These are phyloP conservation scores for Peribolospora baueri DNA, from an alignment of 768 basidiomycete species.

Conservation along the genomic window DNA sequence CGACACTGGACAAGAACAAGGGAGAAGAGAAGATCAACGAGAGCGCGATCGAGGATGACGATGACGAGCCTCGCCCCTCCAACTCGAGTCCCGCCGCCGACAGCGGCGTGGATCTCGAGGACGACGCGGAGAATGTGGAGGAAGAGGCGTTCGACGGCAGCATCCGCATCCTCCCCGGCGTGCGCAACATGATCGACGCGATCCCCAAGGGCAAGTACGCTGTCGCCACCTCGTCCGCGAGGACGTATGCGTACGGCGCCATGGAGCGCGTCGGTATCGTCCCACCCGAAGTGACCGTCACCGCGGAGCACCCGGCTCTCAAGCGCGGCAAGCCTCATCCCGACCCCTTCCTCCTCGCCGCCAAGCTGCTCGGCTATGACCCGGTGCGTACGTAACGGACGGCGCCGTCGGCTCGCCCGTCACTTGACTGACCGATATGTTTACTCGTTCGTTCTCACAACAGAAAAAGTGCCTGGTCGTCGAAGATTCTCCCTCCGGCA, in stretches of 20 bases:
- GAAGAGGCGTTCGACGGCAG: slow-evolving; percentile 33
- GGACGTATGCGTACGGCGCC: slow-evolving; percentile 37
- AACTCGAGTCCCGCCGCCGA: no score
- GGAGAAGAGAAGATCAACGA: slow-evolving; percentile 13
- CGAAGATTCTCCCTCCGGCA: slow-evolving; percentile 21
- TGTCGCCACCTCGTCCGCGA: slow-evolving; percentile 49
- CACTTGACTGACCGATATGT: neutral
- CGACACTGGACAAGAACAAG: slow-evolving; percentile 8
- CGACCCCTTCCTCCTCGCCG: slow-evolving; percentile 21
- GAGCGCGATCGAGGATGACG: slow-evolving; percentile 11
- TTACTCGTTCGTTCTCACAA: neutral
- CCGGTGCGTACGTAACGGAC: neutral
- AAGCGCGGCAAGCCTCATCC: slow-evolving; percentile 26
- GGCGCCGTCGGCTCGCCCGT: neutral
- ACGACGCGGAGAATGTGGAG: slow-evolving; percentile 30
- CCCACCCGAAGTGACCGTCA: slow-evolving; percentile 44
- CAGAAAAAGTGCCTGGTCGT: slow-evolving; percentile 25
- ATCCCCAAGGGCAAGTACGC: slow-evolving; percentile 43
- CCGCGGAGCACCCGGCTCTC: slow-evolving; percentile 48
- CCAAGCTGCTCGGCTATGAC: slow-evolving; percentile 19
- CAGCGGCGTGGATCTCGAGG: slow-evolving; percentile 14
- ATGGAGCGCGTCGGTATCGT: slow-evolving; percentile 45
- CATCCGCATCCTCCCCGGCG: slow-evolving; percentile 46
- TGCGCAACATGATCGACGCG: slow-evolving; percentile 37
- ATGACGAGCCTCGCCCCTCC: no score